Percentiles rank a stretch among this genome's conserved stretches.
Evolutionary conservation across 208 protist species (phyloP).

Genomic region (Leishmania martiniquensis): DNA sequence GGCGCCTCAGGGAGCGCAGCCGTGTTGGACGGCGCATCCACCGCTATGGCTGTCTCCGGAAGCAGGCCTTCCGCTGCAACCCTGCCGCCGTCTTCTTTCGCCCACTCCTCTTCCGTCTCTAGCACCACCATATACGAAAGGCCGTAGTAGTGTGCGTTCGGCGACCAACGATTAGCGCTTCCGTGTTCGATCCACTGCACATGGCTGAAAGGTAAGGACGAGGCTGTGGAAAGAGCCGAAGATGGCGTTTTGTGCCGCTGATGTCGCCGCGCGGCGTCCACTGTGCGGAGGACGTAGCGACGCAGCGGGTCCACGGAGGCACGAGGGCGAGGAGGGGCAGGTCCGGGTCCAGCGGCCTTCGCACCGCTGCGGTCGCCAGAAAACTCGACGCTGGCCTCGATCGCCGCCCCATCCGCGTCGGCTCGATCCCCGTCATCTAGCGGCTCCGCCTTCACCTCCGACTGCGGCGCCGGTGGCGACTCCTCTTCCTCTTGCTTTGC

Average conservation of each 20-base stretch:
- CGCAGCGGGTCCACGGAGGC: constrained; percentile 17
- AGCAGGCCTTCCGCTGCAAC: constrained; percentile 22
- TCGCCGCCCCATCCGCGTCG: not conserved
- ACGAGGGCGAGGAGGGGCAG: not conserved
- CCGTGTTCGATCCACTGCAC: constrained; percentile 32
- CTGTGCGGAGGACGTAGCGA: constrained; percentile 24
- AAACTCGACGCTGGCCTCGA: not conserved
- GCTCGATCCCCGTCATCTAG: not conserved
- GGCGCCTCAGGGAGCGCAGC: constrained; percentile 9
- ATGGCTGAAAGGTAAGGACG: constrained; percentile 21
- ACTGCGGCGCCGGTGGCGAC: constrained; percentile 5
- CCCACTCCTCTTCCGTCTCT: constrained; percentile 29
- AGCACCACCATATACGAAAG: constrained; percentile 66
- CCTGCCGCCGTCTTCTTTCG: constrained; percentile 8
- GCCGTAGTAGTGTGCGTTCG: constrained; percentile 66
- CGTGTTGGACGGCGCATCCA: not conserved
- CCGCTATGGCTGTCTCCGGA: constrained; percentile 14
- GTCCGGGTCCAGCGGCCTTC: not conserved
- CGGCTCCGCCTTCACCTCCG: constrained; percentile 1
- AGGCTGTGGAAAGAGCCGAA: constrained; percentile 40
- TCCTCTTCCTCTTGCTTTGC: constrained; percentile 8
- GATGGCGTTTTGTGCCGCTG: not conserved
- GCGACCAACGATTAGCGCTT: constrained; percentile 58
- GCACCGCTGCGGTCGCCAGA: not conserved
- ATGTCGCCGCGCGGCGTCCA: constrained; percentile 23